Conservation (phyloP, 2,329 filamentous ascomycete genomes). For the Alternaria dauci region DNA sequence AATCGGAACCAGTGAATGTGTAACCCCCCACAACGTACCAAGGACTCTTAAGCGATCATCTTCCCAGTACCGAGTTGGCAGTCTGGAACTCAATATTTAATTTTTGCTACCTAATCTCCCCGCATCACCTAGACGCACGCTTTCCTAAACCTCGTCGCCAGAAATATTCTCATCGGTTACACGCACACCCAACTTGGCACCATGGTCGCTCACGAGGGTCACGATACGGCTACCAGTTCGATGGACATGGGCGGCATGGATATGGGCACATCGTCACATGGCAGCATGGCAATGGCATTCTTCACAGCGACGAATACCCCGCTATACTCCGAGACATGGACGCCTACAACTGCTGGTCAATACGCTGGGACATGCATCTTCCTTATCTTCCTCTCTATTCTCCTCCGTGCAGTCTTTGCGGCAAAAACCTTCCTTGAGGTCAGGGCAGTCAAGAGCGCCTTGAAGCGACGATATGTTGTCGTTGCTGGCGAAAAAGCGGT, state of each 20-base stretch:
- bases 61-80: conserved; percentile 25
- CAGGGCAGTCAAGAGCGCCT: conserved; percentile 75
- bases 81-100: conserved; percentile 43
- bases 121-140: not conserved
- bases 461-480: conserved; percentile 78
- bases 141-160: conserved; percentile 1
- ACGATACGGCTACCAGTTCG: conserved; percentile 24
- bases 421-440: conserved; percentile 67
- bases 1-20: conserved; percentile 27
- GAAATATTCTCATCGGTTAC: not conserved
- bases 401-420: conserved; percentile 76
- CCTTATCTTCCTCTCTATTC: conserved; percentile 76
- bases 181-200: conserved; percentile 14
- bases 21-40: conserved; percentile 14
- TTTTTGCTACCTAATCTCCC: conserved; percentile 11
- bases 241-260: conserved; percentile 33
- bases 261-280: conserved; percentile 29
- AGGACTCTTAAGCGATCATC: conserved; percentile 32
- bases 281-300: conserved; percentile 68
- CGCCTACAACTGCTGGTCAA: conserved; percentile 70
- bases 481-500: conserved; percentile 71
- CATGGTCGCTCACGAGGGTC: conserved; percentile 47
- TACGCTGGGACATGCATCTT: conserved; percentile 95
- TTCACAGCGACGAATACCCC: conserved; percentile 69
- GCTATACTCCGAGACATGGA: conserved; percentile 75